Base-by-base conservation (phyloP, 2,329 filamentous ascomycete species). In the Trichoderma afroharzianum region DNA sequence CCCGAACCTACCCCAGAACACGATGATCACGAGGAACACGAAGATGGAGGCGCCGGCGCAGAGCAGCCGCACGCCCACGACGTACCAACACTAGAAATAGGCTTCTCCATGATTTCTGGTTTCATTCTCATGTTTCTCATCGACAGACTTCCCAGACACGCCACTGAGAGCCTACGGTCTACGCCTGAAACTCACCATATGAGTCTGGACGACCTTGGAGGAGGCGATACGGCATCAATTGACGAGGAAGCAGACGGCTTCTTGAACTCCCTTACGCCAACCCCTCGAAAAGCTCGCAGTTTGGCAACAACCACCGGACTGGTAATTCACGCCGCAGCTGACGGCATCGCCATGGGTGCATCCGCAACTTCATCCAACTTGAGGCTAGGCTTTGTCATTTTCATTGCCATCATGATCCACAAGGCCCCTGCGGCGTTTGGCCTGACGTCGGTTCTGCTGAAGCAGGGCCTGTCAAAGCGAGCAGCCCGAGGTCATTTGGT, bases 81-180 rank as follows among this genome's bases (percentile, higher is more conserved):
- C 58, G 81, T 89, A 84, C 88, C 94, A 80, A 85, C 88, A 0
- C 90, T 91, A 74, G 96, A 93, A 82, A 92, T 99, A 72, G 96
- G 96, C 6, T 86, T 98, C 68, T 93, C 95, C 2, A 85, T 99
- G 66, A 90, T 97, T 70, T 84, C 93, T 18, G 96, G 96, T 14
- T 99, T 98, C 81, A 90, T 97, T 71, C 87, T 98, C 74, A 99
- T 99, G 96, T 98, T 97, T 79, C 88, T 99, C 26, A 92, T 99
- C 78, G 95, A 99, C 81, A 91, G 93, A 66, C 82, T 97, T 9
- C 94, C 94, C 8, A 89, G 90, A 53, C 92, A 94, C 79, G 89
- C 91, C 6, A 87, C 88, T 1, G 87, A 93, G 24, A 86, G 87
- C 53, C 83, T 93, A 47, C 90, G 91, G 76, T 83, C 88, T 24